Percentiles rank a stretch among this genome's conserved stretches.
Evolutionary conservation across 352 stramenopile genomes (phyloP).

Genomic region (Thraustotheca clavata): DNA sequence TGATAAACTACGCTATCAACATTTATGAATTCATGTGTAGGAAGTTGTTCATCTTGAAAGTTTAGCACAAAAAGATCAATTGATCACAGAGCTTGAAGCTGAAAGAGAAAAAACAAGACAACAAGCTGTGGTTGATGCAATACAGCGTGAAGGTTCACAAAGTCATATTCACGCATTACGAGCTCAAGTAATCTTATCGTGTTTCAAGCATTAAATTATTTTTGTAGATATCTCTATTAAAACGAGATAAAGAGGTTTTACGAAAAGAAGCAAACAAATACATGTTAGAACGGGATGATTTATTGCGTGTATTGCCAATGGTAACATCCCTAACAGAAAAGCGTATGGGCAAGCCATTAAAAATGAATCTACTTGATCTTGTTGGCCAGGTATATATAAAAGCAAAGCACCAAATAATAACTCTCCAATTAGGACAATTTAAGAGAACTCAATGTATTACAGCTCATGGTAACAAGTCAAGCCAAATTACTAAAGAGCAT

Average conservation of each 20-base stretch:
- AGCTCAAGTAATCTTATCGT: constrained; percentile 4
- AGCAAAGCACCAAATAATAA: background rate
- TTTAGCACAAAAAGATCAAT: background rate
- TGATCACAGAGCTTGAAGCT: background rate
- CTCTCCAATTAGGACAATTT: constrained; percentile 7
- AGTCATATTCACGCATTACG: constrained; percentile 8
- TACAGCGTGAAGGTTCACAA: constrained; percentile 18
- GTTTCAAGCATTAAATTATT: background rate
- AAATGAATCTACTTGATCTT: constrained; percentile 10
- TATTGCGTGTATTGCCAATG: constrained; percentile 11
- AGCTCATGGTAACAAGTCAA: constrained; percentile 14
- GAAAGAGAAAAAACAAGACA: constrained; percentile 9
- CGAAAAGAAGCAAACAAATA: constrained; percentile 17
- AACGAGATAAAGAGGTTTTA: constrained; percentile 18
- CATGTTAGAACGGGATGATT: constrained; percentile 14
- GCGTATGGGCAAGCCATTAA: background rate
- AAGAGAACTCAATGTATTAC: constrained; percentile 18
- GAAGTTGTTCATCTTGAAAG: background rate
- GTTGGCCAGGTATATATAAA: background rate
- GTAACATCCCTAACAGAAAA: constrained; percentile 16
- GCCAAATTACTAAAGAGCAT: constrained; percentile 1
- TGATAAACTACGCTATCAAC: background rate
- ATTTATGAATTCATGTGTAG: background rate
- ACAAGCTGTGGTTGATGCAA: constrained; percentile 11
- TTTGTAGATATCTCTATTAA: constrained; percentile 11